phyloP scores from a whole-genome alignment of 2,329 filamentous ascomycete species.

The Fusarium ramigenum region DNA sequence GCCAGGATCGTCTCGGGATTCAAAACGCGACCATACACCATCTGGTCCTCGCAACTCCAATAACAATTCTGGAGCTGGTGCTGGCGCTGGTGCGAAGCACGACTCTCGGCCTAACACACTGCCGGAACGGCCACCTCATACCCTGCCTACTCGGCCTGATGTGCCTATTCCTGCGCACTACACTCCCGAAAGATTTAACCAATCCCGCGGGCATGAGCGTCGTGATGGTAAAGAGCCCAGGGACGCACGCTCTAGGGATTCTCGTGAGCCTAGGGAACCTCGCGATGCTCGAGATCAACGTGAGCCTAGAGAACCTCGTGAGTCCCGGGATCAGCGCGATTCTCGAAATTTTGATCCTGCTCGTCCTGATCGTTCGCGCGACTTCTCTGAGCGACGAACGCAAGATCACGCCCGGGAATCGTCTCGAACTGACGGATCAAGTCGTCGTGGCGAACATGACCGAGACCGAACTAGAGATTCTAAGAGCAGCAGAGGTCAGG shows the following conservation, averaged over 20 bases:
- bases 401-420: slow-evolving; percentile 47
- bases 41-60: slow-evolving; percentile 42
- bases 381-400: slow-evolving; percentile 55
- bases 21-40: slow-evolving; percentile 39
- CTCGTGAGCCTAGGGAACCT: slow-evolving; percentile 43
- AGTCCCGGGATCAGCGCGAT: slow-evolving; percentile 50
- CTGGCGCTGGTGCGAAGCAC: slow-evolving; percentile 25
- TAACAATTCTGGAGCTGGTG: slow-evolving; percentile 28
- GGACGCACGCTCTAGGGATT: slow-evolving; percentile 48
- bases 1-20: slow-evolving; percentile 43
- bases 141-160: slow-evolving; percentile 67
- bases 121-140: slow-evolving; percentile 50
- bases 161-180: slow-evolving; percentile 62
- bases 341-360: slow-evolving; percentile 52
- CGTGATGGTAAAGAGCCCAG: slow-evolving; percentile 51
- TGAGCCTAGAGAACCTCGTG: slow-evolving; percentile 52
- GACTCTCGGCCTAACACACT: slow-evolving; percentile 49
- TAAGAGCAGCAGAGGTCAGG: slow-evolving; percentile 41
- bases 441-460: slow-evolving; percentile 54
- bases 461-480: slow-evolving; percentile 51
- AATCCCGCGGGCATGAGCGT: slow-evolving; percentile 52
- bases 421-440: slow-evolving; percentile 45
- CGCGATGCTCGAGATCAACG: slow-evolving; percentile 45
- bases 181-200: slow-evolving; percentile 56
- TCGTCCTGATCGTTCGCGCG: slow-evolving; percentile 54